phyloP scores from a whole-genome alignment of 331 rosid genomes.

The Stylosanthes scabra region DNA sequence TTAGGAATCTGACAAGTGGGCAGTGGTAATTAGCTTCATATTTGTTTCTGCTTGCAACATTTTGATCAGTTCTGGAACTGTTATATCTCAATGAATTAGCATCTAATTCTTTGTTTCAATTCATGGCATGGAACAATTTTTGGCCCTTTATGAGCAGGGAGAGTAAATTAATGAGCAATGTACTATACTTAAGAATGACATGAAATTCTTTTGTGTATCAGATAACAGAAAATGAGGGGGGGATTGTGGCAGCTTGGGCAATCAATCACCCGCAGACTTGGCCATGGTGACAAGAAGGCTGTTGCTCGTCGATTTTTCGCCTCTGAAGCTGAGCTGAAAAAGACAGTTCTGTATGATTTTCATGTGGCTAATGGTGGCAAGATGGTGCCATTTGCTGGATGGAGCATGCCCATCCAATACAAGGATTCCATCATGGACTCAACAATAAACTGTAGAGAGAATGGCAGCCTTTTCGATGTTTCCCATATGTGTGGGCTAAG shows the following conservation, averaged over 20 bases:
- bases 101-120: constrained; percentile 25
- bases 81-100: constrained; percentile 22
- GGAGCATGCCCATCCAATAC: constrained; percentile 97
- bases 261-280: constrained; percentile 78
- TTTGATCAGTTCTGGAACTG: constrained; percentile 29
- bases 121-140: background rate
- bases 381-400: constrained; percentile 97
- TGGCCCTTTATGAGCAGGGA: constrained; percentile 3
- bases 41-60: background rate
- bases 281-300: constrained; percentile 74
- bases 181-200: background rate
- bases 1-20: too few species aligned
- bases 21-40: too few species aligned
- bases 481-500: constrained; percentile 93
- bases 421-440: constrained; percentile 92
- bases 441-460: constrained; percentile 77
- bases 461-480: constrained; percentile 87
- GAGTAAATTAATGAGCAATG: background rate
- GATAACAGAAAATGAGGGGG: constrained; percentile 67
- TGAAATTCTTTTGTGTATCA: constrained; percentile 18
- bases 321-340: constrained; percentile 76
- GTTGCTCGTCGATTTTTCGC: constrained; percentile 73
- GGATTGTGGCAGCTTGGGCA: constrained; percentile 86
- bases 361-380: constrained; percentile 88
- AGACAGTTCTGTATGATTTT: constrained; percentile 80